Conservation (phyloP, 139 green algal species). For the Limnomonas spitsbergensis region DNA sequence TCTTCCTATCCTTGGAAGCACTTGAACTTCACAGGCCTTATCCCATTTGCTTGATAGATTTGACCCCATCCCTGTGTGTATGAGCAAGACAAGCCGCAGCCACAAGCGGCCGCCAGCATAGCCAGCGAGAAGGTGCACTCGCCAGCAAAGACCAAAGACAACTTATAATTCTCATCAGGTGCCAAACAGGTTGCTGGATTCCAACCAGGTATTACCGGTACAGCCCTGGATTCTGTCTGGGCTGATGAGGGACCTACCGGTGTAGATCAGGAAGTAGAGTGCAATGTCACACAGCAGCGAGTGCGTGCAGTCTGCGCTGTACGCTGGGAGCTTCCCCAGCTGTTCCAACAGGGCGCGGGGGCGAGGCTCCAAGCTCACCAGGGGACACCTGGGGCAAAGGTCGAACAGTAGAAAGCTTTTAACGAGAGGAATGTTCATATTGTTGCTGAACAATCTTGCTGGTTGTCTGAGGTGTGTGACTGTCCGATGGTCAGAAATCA, state of each 20-base stretch:
- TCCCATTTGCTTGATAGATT: background rate
- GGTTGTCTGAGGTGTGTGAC: no score
- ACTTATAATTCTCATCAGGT: no score
- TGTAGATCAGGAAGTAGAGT: slow-evolving; percentile 79
- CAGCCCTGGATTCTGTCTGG: no score
- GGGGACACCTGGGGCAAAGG: background rate
- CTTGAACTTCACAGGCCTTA: background rate
- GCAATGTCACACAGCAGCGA: slow-evolving; percentile 52
- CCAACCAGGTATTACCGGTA: no score
- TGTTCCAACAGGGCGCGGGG: background rate
- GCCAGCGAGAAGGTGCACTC: no score
- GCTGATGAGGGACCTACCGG: no score
- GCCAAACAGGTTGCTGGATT: no score
- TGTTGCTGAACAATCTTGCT: no score
- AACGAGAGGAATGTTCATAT: no score
- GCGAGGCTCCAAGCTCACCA: background rate
- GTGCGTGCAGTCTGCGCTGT: background rate
- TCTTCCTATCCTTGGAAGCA: no score
- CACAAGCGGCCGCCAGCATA: no score
- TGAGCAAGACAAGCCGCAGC: background rate
- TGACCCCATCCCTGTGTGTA: background rate
- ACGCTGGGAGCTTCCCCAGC: background rate
- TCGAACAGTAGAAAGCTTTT: background rate
- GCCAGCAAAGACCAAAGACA: no score
- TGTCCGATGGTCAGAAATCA: background rate